Evolutionary conservation across 2,329 filamentous ascomycete genomes (phyloP).

Genomic region (Neocucurbitaria cava): DNA sequence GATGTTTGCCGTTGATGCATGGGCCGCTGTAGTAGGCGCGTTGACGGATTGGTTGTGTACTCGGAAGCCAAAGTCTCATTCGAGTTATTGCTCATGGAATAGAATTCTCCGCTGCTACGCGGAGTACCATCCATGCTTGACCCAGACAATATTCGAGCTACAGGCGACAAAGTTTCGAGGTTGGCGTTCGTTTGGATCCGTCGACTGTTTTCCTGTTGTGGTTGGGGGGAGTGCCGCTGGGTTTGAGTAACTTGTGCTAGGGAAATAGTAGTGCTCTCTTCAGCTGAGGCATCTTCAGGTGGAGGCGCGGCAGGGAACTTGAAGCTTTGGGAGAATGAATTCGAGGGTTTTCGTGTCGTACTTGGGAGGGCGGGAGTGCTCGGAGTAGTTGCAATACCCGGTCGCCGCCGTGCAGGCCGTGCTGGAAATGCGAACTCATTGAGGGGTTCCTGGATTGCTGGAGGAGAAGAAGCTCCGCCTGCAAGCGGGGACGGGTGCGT

Average conservation of each 20-base stretch:
- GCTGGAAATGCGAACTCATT: slow-evolving; percentile 40
- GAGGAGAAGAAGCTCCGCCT: slow-evolving; percentile 49
- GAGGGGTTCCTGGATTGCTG: slow-evolving; percentile 31
- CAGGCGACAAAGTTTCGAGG: slow-evolving; percentile 65
- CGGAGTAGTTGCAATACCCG: slow-evolving; percentile 46
- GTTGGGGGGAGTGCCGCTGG: slow-evolving; percentile 31
- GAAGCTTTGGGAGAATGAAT: slow-evolving; percentile 58
- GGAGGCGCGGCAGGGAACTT: slow-evolving; percentile 62
- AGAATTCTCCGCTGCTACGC: slow-evolving; percentile 92
- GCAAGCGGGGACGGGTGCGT: slow-evolving; percentile 53
- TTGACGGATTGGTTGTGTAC: slow-evolving; percentile 65
- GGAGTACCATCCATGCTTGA: slow-evolving; percentile 79
- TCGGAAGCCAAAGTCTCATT: slow-evolving; percentile 92
- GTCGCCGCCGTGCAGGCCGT: slow-evolving; percentile 34
- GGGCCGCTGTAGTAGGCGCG: slow-evolving; percentile 55
- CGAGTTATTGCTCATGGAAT: slow-evolving; percentile 92
- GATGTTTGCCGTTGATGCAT: slow-evolving; percentile 40
- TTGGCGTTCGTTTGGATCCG: slow-evolving; percentile 49
- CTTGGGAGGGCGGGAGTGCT: slow-evolving; percentile 50
- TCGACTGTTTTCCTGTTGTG: slow-evolving; percentile 18
- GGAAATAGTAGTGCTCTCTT: slow-evolving; percentile 37
- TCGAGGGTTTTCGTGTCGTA: slow-evolving; percentile 48
- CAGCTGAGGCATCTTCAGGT: slow-evolving; percentile 32
- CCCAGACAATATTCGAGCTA: slow-evolving; percentile 75
- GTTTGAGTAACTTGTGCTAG: slow-evolving; percentile 48